Percentiles rank a stretch among this genome's conserved stretches.
Evolutionary conservation across 2,329 filamentous ascomycete genomes (phyloP).

Genomic region (Ilyonectria mors-panacis): DNA sequence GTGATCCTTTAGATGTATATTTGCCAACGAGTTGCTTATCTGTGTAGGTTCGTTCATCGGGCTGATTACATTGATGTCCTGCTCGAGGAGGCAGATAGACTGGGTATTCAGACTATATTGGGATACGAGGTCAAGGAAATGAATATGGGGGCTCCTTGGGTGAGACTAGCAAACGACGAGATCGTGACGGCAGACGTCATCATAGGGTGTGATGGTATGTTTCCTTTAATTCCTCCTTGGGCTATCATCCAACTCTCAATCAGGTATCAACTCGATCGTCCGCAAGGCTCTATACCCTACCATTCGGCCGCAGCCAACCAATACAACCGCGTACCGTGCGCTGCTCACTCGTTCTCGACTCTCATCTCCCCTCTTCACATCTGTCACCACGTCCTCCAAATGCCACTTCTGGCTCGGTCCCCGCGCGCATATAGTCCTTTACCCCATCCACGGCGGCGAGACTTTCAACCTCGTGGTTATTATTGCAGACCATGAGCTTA

Average conservation of each 20-base stretch:
- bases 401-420: constrained; percentile 10
- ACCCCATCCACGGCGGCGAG: neutral
- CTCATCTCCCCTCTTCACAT: neutral
- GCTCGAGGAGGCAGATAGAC: constrained; percentile 22
- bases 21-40: neutral
- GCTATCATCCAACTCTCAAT: neutral
- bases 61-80: constrained; percentile 29
- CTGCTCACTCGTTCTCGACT: neutral
- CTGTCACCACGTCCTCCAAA: neutral
- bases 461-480: constrained; percentile 10
- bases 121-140: constrained; percentile 26
- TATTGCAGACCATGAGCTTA: neutral
- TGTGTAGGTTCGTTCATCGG: constrained; percentile 31
- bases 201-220: constrained; percentile 33
- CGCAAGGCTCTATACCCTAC: neutral
- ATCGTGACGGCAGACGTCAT: constrained; percentile 30
- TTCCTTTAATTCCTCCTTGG: neutral
- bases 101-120: constrained; percentile 3
- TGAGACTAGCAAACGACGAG: constrained; percentile 23
- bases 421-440: neutral
- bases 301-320: neutral
- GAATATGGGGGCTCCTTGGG: constrained; percentile 22
- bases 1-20: neutral
- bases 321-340: constrained; percentile 1
- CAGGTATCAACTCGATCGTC: constrained; percentile 7